phyloP scores from a whole-genome alignment of 345 rosid species.

The Angophora floribunda region DNA sequence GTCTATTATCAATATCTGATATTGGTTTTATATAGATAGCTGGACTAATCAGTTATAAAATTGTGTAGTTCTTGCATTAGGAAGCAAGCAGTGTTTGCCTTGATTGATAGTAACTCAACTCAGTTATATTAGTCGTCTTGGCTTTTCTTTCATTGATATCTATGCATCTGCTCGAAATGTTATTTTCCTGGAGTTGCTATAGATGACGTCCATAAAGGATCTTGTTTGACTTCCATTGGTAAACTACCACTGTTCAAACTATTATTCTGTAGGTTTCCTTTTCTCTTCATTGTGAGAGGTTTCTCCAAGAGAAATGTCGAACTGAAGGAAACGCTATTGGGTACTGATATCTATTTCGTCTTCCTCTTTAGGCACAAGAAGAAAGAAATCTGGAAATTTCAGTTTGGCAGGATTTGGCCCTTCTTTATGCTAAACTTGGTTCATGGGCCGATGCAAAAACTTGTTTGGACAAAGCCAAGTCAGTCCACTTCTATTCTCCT shows the following conservation, averaged over 20 bases:
- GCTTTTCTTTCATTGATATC: neutral
- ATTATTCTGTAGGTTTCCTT: neutral
- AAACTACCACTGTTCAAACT: neutral
- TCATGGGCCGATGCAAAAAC: slow-evolving; percentile 65
- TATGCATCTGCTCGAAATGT: neutral
- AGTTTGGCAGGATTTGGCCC: slow-evolving; percentile 84
- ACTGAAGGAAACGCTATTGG: neutral
- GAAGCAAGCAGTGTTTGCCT: neutral
- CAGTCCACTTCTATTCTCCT: slow-evolving; percentile 53
- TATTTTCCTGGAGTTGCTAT: neutral
- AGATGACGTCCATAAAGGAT: neutral
- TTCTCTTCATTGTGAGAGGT: neutral
- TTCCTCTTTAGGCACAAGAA: slow-evolving; percentile 26
- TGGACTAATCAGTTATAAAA: neutral
- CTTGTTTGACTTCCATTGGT: neutral
- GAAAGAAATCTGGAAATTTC: slow-evolving; percentile 46
- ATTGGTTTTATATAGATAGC: neutral
- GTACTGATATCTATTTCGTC: neutral
- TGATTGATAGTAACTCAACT: neutral
- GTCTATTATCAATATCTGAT: neutral
- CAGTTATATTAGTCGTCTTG: neutral
- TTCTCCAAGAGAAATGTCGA: neutral
- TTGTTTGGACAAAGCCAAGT: slow-evolving; percentile 67
- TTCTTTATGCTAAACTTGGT: slow-evolving; percentile 52
- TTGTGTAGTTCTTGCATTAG: neutral